These are phyloP conservation scores for Helicostylum pulchrum DNA, from an alignment of 192 early-diverging fungal genomes.

Conservation along the genomic window DNA sequence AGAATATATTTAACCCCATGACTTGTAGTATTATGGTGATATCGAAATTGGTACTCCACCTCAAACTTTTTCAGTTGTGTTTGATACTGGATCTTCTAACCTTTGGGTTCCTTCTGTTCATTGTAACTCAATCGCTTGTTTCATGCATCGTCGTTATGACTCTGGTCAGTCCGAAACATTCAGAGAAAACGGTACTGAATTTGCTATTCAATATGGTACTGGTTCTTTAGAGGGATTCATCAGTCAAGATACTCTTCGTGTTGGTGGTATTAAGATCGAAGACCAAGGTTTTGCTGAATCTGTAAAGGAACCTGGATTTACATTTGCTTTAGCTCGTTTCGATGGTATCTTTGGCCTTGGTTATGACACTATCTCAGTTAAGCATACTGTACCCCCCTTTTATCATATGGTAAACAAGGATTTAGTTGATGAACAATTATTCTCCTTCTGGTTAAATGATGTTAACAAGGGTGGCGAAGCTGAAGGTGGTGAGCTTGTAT, in stretches of 20 bases:
- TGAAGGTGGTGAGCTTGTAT: conserved; percentile 82
- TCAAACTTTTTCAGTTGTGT: conserved; percentile 89
- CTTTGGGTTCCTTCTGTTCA: conserved; percentile 95
- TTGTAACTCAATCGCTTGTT: conserved; percentile 95
- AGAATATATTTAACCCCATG: background rate
- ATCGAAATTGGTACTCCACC: conserved; percentile 83
- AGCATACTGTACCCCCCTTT: conserved; percentile 89
- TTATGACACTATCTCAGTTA: conserved; percentile 90
- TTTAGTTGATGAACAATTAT: conserved; percentile 80
- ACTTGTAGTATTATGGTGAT: conserved; percentile 86
- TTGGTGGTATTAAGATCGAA: conserved; percentile 72
- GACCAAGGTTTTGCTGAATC: conserved; percentile 91
- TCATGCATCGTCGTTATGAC: conserved; percentile 89
- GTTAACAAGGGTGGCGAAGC: conserved; percentile 49
- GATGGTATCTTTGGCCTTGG: conserved; percentile 96
- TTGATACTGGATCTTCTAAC: conserved; percentile 94
- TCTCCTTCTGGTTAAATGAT: conserved; percentile 87
- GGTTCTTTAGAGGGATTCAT: conserved; percentile 95
- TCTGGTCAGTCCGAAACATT: conserved; percentile 72
- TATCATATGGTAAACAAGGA: conserved; percentile 84
- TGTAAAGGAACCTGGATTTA: conserved; percentile 91
- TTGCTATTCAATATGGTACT: conserved; percentile 94
- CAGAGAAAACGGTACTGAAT: conserved; percentile 88
- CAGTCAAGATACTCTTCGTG: conserved; percentile 69
- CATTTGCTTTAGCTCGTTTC: conserved; percentile 90